A percentile compares a stretch with the other conserved stretches of the same genome.
Conservation (phyloP, 2,329 filamentous ascomycete species). For the Myriosclerotinia scirpicola region DNA sequence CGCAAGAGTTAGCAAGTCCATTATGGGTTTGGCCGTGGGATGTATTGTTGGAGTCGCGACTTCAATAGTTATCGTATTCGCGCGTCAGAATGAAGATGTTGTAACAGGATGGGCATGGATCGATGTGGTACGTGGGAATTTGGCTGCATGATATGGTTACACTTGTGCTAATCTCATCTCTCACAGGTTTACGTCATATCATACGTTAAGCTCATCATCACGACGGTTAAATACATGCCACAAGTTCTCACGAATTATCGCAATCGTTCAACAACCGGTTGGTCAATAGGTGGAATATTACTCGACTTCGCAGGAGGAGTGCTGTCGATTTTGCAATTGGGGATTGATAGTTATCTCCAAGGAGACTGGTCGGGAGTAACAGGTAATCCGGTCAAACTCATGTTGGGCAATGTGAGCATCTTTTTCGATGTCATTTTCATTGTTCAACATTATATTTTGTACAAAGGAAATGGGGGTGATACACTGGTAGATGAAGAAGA, state of each 20-base stretch:
- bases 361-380: conserved; percentile 87
- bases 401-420: conserved; percentile 80
- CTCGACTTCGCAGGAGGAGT: conserved; percentile 81
- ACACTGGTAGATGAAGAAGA: conserved; percentile 27
- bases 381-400: conserved; percentile 89
- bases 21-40: conserved; percentile 69
- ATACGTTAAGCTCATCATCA: conserved; percentile 86
- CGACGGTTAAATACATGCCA: conserved; percentile 89
- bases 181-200: conserved; percentile 62
- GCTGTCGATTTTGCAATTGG: conserved; percentile 76
- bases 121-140: conserved; percentile 48
- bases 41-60: conserved; percentile 58
- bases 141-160: neutral
- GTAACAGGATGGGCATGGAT: conserved; percentile 58
- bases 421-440: conserved; percentile 87
- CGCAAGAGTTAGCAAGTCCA: conserved; percentile 58
- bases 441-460: conserved; percentile 82
- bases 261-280: conserved; percentile 81
- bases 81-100: conserved; percentile 44
- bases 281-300: conserved; percentile 82
- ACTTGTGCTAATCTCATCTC: conserved; percentile 2
- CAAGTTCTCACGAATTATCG: conserved; percentile 81
- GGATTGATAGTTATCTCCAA: conserved; percentile 81
- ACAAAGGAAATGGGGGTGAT: conserved; percentile 44
- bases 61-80: conserved; percentile 48